Evolutionary conservation across 257 asterid genomes (phyloP).

Genomic region (Solanum virginianum): DNA sequence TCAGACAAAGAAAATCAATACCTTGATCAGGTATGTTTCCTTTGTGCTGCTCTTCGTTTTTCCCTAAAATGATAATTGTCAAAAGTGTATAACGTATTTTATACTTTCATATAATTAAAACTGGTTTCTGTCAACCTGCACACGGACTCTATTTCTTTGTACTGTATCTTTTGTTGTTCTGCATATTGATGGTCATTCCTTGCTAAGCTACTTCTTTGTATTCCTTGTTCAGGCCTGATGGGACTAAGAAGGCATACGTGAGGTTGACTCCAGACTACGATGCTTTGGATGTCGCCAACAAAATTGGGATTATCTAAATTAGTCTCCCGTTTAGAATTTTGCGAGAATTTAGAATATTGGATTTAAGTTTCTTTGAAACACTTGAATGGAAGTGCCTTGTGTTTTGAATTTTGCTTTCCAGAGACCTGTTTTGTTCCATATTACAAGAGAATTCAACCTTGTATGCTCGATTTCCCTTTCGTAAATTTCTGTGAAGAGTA

Average conservation of each 20-base stretch:
- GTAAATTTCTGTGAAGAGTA: background rate
- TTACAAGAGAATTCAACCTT: background rate
- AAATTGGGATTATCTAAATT: slow-evolving; percentile 44
- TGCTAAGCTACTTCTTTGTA: background rate
- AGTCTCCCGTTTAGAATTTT: slow-evolving; percentile 1
- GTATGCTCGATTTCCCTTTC: too few relatives aligned
- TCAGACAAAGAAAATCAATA: slow-evolving; percentile 45
- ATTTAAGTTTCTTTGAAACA: background rate
- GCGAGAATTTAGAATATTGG: background rate
- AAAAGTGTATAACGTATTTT: too few relatives aligned
- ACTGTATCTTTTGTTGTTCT: background rate
- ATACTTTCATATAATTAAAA: background rate
- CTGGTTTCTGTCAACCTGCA: background rate
- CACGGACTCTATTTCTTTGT: background rate
- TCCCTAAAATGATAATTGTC: background rate
- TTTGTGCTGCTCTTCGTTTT: background rate
- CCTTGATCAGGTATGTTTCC: slow-evolving; percentile 34
- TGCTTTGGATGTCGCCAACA: slow-evolving; percentile 55
- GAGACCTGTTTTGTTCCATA: background rate
- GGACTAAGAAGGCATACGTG: slow-evolving; percentile 45
- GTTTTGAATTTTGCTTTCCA: background rate
- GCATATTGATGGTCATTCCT: background rate
- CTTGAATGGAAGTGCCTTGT: background rate
- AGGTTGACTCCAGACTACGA: slow-evolving; percentile 52
- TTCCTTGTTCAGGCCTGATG: slow-evolving; percentile 37